Evolutionary conservation across 352 stramenopile species (phyloP).

Genomic region (Phytopythium delawarense): DNA sequence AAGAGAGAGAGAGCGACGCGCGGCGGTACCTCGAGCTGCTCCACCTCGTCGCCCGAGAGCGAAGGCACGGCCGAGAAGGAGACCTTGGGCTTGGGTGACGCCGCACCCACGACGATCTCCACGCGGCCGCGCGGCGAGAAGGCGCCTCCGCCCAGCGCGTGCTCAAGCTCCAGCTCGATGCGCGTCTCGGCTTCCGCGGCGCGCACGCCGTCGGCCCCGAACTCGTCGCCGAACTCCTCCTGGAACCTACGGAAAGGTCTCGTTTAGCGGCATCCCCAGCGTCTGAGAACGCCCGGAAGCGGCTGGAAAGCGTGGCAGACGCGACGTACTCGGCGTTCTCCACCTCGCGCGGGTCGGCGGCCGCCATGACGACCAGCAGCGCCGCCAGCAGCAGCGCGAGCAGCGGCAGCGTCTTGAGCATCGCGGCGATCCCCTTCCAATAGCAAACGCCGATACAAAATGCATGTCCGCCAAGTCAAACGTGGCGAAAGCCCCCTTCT

Average conservation of each 20-base stretch:
- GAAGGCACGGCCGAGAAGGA: constrained; percentile 45
- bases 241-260: constrained; percentile 35
- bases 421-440: not conserved
- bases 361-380: constrained; percentile 22
- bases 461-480: too few species aligned
- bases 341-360: constrained; percentile 51
- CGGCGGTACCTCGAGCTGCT: constrained; percentile 25
- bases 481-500: too few species aligned
- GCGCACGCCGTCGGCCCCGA: constrained; percentile 35
- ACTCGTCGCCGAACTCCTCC: constrained; percentile 66
- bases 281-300: not conserved
- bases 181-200: constrained; percentile 35
- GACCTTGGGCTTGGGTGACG: constrained; percentile 56
- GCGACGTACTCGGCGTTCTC: constrained; percentile 54
- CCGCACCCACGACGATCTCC: constrained; percentile 51
- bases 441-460: not conserved
- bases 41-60: constrained; percentile 39
- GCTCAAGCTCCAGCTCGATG: constrained; percentile 63
- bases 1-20: too few species aligned
- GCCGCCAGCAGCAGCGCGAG: constrained; percentile 27
- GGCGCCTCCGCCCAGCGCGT: constrained; percentile 29
- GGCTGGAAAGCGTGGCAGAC: not conserved
- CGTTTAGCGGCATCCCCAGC: not conserved
- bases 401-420: constrained; percentile 17
- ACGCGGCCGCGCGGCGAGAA: constrained; percentile 56